Conservation (phyloP, 2,329 filamentous ascomycete species). For the Diaporthe caulivora region DNA sequence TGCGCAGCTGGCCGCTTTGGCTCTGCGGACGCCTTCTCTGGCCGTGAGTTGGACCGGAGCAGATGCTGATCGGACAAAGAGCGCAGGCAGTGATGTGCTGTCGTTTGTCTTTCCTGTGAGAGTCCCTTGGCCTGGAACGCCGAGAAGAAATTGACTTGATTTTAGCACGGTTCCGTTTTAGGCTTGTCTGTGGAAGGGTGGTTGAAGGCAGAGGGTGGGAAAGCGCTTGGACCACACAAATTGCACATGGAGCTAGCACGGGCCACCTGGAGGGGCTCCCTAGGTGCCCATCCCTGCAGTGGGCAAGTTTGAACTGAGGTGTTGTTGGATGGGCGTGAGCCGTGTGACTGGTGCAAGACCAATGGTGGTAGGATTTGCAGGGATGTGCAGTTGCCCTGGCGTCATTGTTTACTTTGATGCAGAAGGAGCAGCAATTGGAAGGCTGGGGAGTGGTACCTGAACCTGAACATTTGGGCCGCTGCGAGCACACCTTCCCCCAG, state of each 20-base stretch:
- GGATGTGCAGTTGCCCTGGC: constrained; percentile 39
- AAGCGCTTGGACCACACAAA: constrained; percentile 32
- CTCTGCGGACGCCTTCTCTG: constrained; percentile 1
- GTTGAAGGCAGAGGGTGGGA: neutral
- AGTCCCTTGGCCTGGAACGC: neutral
- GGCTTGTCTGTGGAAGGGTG: no score
- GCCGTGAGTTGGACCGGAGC: neutral
- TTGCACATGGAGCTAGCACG: constrained; percentile 6
- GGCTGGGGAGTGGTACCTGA: constrained; percentile 33
- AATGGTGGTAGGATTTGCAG: constrained; percentile 29
- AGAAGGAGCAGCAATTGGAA: constrained; percentile 36
- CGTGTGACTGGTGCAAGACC: neutral
- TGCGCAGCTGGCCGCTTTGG: neutral
- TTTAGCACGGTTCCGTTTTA: constrained; percentile 18
- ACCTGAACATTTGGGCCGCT: constrained; percentile 28
- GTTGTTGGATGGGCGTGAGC: neutral
- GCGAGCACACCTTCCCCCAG: neutral
- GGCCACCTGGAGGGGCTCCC: neutral
- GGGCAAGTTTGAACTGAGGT: neutral
- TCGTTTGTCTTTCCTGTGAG: neutral
- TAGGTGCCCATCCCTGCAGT: neutral
- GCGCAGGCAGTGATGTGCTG: constrained; percentile 11
- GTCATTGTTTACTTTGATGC: constrained; percentile 41
- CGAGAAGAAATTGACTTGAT: constrained; percentile 28
- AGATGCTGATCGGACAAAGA: constrained; percentile 14